Percentiles rank a stretch among this genome's conserved stretches.
Evolutionary conservation across 129 eudicot genomes (phyloP).

Genomic region (Lactuca saligna): DNA sequence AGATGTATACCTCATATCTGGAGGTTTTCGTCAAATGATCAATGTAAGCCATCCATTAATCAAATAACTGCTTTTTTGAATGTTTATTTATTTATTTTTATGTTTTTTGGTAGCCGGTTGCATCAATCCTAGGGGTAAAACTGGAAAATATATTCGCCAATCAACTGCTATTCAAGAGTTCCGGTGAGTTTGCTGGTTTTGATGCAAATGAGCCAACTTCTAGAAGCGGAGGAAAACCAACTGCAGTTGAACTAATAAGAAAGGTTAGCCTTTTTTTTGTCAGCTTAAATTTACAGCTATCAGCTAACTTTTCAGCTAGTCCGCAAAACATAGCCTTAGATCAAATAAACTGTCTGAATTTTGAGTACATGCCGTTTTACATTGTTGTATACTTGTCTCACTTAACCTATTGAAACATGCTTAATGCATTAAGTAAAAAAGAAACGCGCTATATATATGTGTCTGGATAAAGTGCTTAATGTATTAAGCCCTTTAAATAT

Average conservation of each 20-base stretch:
- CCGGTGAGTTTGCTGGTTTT: constrained; percentile 88
- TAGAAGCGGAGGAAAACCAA: constrained; percentile 93
- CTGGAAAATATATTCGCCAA: constrained; percentile 81
- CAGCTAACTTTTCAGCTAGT: too few species aligned
- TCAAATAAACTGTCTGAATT: too few species aligned
- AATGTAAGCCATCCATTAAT: constrained; percentile 48
- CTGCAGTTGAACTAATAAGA: constrained; percentile 75
- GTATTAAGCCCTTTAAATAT: background rate
- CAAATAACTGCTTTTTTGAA: too few species aligned
- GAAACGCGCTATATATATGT: too few species aligned
- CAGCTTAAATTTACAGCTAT: too few species aligned
- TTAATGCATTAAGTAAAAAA: too few species aligned
- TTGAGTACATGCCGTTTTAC: too few species aligned
- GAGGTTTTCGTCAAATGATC: constrained; percentile 99
- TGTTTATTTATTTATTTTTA: too few species aligned
- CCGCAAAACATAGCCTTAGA: too few species aligned
- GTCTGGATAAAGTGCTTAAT: background rate
- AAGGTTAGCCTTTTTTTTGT: constrained; percentile 47
- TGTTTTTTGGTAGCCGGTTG: constrained; percentile 65
- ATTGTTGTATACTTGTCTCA: too few species aligned
- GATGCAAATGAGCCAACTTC: constrained; percentile 89
- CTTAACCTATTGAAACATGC: too few species aligned
- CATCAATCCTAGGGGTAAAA: constrained; percentile 85
- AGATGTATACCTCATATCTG: constrained; percentile 79
- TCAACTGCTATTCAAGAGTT: constrained; percentile 62